phyloP scores from a whole-genome alignment of 805 yeast genomes.

The Myxozyma udenii region DNA sequence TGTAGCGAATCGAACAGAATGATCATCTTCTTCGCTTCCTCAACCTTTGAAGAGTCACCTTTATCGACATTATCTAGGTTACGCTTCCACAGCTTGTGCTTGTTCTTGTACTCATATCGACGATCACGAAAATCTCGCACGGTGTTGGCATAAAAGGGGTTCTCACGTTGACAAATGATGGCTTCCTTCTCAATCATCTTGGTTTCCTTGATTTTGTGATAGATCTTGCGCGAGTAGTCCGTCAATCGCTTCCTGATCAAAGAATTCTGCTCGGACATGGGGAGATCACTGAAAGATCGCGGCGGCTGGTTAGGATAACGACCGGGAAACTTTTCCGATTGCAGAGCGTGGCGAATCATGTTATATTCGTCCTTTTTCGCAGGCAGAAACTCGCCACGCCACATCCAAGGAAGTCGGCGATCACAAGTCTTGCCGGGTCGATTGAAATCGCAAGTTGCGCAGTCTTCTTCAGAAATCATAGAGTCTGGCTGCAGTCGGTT shows the following conservation, averaged over 20 bases:
- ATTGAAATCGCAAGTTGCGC: conserved; percentile 96
- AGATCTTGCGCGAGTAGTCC: conserved; percentile 81
- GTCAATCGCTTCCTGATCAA: conserved; percentile 71
- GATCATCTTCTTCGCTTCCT: conserved; percentile 92
- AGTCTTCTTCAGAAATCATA: conserved; percentile 89
- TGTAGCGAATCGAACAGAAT: conserved; percentile 92
- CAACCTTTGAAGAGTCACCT: conserved; percentile 58
- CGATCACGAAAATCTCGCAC: conserved; percentile 93
- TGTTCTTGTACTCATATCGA: conserved; percentile 89
- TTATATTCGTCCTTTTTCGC: conserved; percentile 87
- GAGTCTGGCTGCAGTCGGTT: conserved; percentile 97
- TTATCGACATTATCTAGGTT: conserved; percentile 57
- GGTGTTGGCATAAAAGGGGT: conserved; percentile 93
- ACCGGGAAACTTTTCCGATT: conserved; percentile 72
- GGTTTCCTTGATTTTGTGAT: conserved; percentile 74
- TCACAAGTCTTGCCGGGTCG: conserved; percentile 94
- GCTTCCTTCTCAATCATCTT: conserved; percentile 87
- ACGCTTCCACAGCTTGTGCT: conserved; percentile 92
- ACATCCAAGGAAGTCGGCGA: conserved; percentile 87
- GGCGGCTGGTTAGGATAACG: conserved; percentile 54
- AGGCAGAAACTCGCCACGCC: conserved; percentile 97
- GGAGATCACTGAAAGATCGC: conserved; percentile 69
- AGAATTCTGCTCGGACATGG: conserved; percentile 72
- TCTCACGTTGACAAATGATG: conserved; percentile 93
- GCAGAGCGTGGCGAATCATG: conserved; percentile 81